phyloP scores from a whole-genome alignment of 805 yeast species.

The Wickerhamomyces canadensis region DNA sequence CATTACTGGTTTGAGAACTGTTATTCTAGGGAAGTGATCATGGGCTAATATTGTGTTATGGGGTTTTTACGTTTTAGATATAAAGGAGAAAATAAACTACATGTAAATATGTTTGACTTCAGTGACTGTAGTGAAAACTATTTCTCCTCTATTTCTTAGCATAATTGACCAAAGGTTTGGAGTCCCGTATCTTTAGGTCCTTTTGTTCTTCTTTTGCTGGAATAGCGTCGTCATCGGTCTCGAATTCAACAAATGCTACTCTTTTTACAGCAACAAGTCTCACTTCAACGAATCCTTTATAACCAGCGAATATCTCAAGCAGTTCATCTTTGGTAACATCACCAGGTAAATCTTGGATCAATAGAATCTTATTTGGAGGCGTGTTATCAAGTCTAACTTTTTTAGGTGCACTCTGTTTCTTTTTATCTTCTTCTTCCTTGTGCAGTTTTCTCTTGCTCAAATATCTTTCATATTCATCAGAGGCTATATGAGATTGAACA shows the following conservation, averaged over 20 bases:
- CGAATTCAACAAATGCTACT: conserved; percentile 80
- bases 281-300: conserved; percentile 58
- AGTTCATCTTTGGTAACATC: conserved; percentile 37
- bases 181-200: conserved; percentile 17
- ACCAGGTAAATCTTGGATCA: conserved; percentile 59
- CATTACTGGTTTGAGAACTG: conserved; percentile 63
- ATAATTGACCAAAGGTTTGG: conserved; percentile 19
- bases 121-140: no score
- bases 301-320: conserved; percentile 38
- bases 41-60: background rate
- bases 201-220: conserved; percentile 27
- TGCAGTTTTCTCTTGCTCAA: conserved; percentile 12
- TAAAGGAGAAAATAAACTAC: background rate
- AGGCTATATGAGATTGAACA: conserved; percentile 10
- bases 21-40: conserved; percentile 63
- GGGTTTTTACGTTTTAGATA: background rate
- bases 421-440: conserved; percentile 16
- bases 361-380: conserved; percentile 67
- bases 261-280: conserved; percentile 62
- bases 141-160: conserved; percentile 21
- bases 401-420: conserved; percentile 10
- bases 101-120: background rate
- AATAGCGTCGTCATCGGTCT: conserved; percentile 45
- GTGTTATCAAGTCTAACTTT: conserved; percentile 21
- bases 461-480: conserved; percentile 13